Base-by-base conservation (phyloP, 495 filamentous ascomycete genomes). In the Copromyces sp. region DNA sequence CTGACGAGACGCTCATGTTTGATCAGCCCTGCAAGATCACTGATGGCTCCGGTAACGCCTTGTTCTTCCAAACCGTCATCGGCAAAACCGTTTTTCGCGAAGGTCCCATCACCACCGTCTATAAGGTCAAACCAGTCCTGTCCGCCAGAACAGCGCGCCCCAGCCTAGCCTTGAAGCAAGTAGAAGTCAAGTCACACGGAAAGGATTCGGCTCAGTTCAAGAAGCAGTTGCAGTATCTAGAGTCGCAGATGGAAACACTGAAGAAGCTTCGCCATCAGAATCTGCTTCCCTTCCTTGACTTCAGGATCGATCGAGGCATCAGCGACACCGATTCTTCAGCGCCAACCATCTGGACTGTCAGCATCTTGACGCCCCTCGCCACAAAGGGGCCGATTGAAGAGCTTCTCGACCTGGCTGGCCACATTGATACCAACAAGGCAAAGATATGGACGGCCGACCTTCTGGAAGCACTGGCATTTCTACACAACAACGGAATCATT, bases 381-480 rank as follows among this genome's bases (percentile, higher is more conserved):
- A 90, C 92, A 40, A 94, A 92, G 79, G 94, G 94, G 0, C 92
- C 95, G 1, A 82, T 99, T 3, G 87, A 89, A 4, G 94, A 97
- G 69, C 83, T 95, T 17, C 84, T 99, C 68, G 91, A 93, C 44
- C 86, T 94, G 69, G 88, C 92, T 39, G 92, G 90, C 39, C 86
- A 86, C n/a, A 81, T 97, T 53, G 87, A 90, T 39, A 86, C 90
- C 42, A 88, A 87, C 73, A 92, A 89, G 75, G 89, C 92, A 44
- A 90, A 93, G 68, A 87, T 92, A 69, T 98, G 93, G 92, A 93
- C 92, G 59, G 90, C 93, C 68, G 92, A 95, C 75, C 84, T 99
- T n/a, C 89, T 99, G 37, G 93, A 97, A 80, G 95, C 89, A 0
- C 85, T 98, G 39, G 93, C 94, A 68, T 95, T 90, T 78, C 88